A percentile compares a stretch with the other conserved stretches of the same genome.
Evolutionary conservation across 2,329 filamentous ascomycete species (phyloP).

Genomic region (Trichoderma hamatum): DNA sequence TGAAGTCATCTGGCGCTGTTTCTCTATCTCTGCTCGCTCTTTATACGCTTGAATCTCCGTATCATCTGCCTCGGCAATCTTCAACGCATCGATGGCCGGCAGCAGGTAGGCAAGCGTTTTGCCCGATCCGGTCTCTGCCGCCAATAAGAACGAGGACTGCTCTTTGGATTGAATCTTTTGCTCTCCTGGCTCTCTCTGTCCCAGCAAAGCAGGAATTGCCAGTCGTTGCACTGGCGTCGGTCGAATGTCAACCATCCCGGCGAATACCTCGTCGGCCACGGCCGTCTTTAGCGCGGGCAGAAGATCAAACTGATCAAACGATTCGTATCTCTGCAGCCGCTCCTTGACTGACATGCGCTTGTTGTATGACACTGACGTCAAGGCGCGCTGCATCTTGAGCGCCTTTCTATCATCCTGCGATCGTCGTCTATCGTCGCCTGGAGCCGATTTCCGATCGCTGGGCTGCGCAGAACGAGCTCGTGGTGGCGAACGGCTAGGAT

Average conservation of each 20-base stretch:
- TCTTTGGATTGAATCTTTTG: conserved; percentile 45
- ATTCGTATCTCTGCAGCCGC: conserved; percentile 67
- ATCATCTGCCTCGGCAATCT: conserved; percentile 70
- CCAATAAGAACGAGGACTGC: conserved; percentile 68
- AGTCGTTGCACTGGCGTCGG: conserved; percentile 90
- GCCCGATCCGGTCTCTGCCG: conserved; percentile 94
- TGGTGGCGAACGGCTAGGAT: conserved; percentile 33
- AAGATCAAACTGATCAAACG: conserved; percentile 80
- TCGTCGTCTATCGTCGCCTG: conserved; percentile 43
- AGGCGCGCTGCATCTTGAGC: conserved; percentile 87
- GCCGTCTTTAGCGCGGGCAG: conserved; percentile 72
- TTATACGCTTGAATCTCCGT: conserved; percentile 60
- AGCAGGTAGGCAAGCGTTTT: conserved; percentile 94
- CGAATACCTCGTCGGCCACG: conserved; percentile 72
- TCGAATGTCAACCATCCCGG: conserved; percentile 71
- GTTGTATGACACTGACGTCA: conserved; percentile 77
- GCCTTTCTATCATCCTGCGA: conserved; percentile 62
- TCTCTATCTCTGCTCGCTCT: conserved; percentile 57
- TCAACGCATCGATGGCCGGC: conserved; percentile 82
- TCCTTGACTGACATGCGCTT: conserved; percentile 58
- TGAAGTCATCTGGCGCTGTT: conserved; percentile 56
- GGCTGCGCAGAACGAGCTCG: conserved; percentile 28
- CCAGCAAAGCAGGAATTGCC: conserved; percentile 80
- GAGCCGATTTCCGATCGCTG: conserved; percentile 34
- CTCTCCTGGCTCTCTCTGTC: conserved; percentile 47